Evolutionary conservation across 2,329 filamentous ascomycete genomes (phyloP).

Genomic region (Trichoderma asperellum): DNA sequence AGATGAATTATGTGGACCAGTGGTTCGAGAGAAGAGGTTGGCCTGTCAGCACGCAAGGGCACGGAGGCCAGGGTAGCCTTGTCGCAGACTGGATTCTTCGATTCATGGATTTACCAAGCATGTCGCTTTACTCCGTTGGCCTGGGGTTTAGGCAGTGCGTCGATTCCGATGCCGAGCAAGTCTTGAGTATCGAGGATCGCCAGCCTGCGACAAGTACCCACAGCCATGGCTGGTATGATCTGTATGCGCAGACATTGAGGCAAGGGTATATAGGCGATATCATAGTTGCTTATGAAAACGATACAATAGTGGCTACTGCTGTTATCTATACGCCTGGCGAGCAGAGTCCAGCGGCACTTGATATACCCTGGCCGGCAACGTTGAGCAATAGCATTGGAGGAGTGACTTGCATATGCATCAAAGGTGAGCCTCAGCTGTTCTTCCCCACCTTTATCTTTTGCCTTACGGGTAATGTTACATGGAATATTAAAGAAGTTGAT

Average conservation of each 20-base stretch:
- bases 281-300: constrained; percentile 55
- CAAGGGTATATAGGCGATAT: constrained; percentile 56
- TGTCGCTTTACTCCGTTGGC: constrained; percentile 46
- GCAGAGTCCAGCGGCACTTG: constrained; percentile 51
- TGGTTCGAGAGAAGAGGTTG: constrained; percentile 62
- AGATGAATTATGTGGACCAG: constrained; percentile 44
- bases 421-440: constrained; percentile 51
- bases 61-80: constrained; percentile 52
- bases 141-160: constrained; percentile 52
- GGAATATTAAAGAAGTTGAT: background rate
- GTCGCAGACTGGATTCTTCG: constrained; percentile 59
- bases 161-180: constrained; percentile 49
- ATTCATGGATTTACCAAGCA: constrained; percentile 54
- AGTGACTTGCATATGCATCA: constrained; percentile 63
- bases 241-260: constrained; percentile 57
- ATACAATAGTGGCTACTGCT: constrained; percentile 56
- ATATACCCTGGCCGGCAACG: constrained; percentile 59
- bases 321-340: constrained; percentile 56
- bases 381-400: constrained; percentile 59
- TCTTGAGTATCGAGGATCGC: constrained; percentile 55
- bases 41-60: constrained; percentile 49
- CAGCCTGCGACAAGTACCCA: constrained; percentile 50
- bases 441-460: background rate
- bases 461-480: background rate
- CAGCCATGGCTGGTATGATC: constrained; percentile 62